Evolutionary conservation across 1,139 yeast species (phyloP).

Genomic region (Diutina sp.): DNA sequence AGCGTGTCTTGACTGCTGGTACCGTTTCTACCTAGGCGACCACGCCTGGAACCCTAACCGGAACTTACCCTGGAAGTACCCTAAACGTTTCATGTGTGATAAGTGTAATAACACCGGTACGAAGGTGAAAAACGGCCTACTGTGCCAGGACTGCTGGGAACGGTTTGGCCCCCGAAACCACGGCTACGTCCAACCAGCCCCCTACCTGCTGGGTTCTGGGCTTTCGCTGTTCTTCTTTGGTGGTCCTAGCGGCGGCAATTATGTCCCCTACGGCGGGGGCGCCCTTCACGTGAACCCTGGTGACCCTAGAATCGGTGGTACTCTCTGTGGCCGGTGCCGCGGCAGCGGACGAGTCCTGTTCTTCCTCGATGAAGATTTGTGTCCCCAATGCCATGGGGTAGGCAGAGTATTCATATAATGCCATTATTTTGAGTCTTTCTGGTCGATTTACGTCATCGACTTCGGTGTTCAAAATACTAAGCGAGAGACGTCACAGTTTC

Average conservation of each 20-base stretch:
- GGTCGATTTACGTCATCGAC: neutral
- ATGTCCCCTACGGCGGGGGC: conserved; percentile 10
- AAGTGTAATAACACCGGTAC: conserved; percentile 71
- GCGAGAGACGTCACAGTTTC: too few species aligned
- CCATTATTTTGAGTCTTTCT: too few species aligned
- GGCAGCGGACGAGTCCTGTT: conserved; percentile 48
- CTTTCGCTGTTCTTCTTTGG: neutral
- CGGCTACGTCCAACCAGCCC: conserved; percentile 6
- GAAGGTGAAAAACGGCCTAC: conserved; percentile 47
- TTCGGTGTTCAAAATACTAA: too few species aligned
- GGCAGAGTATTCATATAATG: conserved; percentile 34
- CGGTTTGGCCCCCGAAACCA: conserved; percentile 38
- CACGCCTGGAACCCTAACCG: conserved; percentile 28
- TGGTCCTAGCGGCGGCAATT: neutral
- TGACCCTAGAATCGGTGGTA: conserved; percentile 76
- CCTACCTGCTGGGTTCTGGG: conserved; percentile 10
- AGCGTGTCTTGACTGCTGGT: conserved; percentile 26
- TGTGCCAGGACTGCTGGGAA: conserved; percentile 67
- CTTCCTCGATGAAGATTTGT: conserved; percentile 43
- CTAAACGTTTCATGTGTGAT: conserved; percentile 45
- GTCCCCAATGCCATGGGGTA: conserved; percentile 52
- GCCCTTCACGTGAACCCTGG: conserved; percentile 52
- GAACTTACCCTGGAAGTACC: conserved; percentile 36
- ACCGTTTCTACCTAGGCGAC: conserved; percentile 14
- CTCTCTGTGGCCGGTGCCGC: conserved; percentile 63